Conservation (phyloP, 345 rosid species). For the Sonneratia caseolaris region DNA sequence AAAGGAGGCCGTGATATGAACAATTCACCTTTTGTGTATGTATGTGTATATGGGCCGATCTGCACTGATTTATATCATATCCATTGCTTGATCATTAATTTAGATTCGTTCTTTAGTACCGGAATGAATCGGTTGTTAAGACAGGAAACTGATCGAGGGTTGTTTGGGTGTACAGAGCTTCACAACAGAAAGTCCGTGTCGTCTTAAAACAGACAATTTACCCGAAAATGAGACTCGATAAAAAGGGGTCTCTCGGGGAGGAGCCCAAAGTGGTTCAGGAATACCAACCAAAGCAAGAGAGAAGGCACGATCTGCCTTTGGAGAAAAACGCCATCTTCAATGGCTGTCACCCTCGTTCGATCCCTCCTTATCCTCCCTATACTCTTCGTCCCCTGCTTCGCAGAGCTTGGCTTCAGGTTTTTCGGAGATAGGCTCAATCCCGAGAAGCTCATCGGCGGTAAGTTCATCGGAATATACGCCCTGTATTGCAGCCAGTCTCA, state of each 20-base stretch:
- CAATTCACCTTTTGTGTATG: background rate
- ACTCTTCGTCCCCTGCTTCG: conserved; percentile 11
- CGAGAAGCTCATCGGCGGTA: background rate
- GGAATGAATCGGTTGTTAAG: too few relatives aligned
- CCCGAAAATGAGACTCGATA: background rate
- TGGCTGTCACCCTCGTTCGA: conserved; percentile 1
- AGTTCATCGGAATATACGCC: background rate
- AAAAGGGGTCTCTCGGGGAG: background rate
- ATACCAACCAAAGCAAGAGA: too few relatives aligned
- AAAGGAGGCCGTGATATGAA: background rate
- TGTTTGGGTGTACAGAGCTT: background rate
- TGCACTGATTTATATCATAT: background rate
- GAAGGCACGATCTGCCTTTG: background rate
- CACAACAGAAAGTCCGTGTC: background rate
- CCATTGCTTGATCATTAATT: background rate
- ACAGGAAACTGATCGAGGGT: too few relatives aligned
- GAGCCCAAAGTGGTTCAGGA: background rate
- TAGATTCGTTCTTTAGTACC: too few relatives aligned
- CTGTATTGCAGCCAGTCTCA: too few relatives aligned
- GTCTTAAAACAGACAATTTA: background rate
- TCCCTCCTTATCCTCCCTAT: conserved; percentile 14
- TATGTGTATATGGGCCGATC: background rate
- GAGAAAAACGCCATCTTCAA: background rate
- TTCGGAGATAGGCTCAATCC: background rate
- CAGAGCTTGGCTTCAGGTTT: background rate